Evolutionary conservation across 371 early-diverging fungal genomes (phyloP), one percentile per base, ranked within the genome.

Genomic region (Actinomucor elegans): DNA sequence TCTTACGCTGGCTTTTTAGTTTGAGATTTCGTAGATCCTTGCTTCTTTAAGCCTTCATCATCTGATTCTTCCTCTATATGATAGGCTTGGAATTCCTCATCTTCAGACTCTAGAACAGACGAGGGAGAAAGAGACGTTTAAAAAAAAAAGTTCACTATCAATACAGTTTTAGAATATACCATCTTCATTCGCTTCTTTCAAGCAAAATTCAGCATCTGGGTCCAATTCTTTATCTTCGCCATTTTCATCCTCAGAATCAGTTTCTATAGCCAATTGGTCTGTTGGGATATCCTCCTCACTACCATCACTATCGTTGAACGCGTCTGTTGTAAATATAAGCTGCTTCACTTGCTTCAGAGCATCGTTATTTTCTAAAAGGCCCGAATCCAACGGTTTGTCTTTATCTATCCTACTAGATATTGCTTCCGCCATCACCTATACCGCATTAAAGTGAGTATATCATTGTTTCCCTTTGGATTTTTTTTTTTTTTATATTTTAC

Each of bases 31-130:
- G 34, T 17, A 24, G 24, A 11, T 35, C 9, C 27, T 20, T 46
- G 48, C 24, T 52, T 38, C 31, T 41, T 51, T 17, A 50, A 3
- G 0, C 55, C 61, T 23, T 76, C 77, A 15, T 76, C 77, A 12
- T 74, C 72, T 10, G 79, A 75, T 45, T 78, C 79, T 34, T 71
- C 69, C 26, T 75, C 75, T 75, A 78, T 78, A 5, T 60, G 59
- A 55, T 78, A 78, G 0, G 79, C 69, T 35, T 73, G 62, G n/a
- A 75, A 50, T 29, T 75, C 79, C n/a, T 72, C 68, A 5, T 71
- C 79, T 17, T 42, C 24, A 28, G 11, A 32, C 4, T 42, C 40
- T 26, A 36, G 10, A 35, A 14, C 31, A 14, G 15, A 28, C 21
- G 18, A 11, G 18, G 18, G 28, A 17, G 11, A 26, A 18, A 35